Base-by-base conservation (phyloP, 148 eudicot genomes). In the Rhododendron williamsianum region DNA sequence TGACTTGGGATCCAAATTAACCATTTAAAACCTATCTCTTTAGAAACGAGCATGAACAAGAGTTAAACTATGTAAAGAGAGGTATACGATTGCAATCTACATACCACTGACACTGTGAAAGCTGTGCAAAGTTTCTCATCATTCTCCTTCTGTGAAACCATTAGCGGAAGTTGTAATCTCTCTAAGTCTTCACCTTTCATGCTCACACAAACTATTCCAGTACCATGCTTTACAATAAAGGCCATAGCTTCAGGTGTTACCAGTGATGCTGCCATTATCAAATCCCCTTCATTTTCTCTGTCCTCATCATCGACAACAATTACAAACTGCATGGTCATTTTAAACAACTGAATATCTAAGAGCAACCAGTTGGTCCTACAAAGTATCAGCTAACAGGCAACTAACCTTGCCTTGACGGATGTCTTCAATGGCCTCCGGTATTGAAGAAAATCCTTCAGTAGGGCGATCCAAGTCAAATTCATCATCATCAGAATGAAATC, bases 121-220 rank as follows among this genome's bases (percentile, higher is more conserved):
- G 98, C 98, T 65, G 98, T 95, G 74, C 83, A 83, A 46, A 93
- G 95, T 89, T 94, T 95, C 81, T 95, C 98, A 87, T 93, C 95
- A 49, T 95, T 95, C 49, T 91, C 96, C 89, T 89, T 94, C 51
- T 88, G 88, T 48, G 85, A 82, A 23, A 95, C 98, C 98, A 95
- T 95, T 41, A 92, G 84, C 84, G 98, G 98, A 78, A 95, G 94
- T 78, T 92, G 91, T 82, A 95, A 86, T 78, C 98, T 94, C 58
- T 91, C 94, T 71, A 94, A 85, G 81, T 94, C 98, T 84, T 95
- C 95, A 78, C 81, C 93, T 90, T 93, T 93, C 98, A 95, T 94
- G 90, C 98, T 95, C 71, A 94, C 98, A 87, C 98, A 95, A 86
- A 95, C 98, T 77, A 94, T 95, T 38, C 98, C 98, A 84, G 98